Conservation (phyloP, 257 asterid species). For the Rhazya stricta region DNA sequence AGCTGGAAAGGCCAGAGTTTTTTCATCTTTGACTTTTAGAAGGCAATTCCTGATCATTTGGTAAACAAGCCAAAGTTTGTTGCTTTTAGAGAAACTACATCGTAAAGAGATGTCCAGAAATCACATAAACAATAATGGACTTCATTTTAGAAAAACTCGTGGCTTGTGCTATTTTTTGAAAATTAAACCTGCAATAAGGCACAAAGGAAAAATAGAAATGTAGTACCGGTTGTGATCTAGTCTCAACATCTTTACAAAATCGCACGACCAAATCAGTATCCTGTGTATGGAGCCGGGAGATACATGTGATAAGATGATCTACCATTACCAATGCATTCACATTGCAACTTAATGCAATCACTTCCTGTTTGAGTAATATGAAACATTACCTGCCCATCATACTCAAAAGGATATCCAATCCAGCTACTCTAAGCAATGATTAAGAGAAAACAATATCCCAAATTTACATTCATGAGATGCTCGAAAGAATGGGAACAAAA, state of each 20-base stretch:
- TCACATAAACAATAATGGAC: neutral
- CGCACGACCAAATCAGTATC: slow-evolving; percentile 69
- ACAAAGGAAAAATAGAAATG: slow-evolving; percentile 12
- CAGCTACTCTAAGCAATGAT: slow-evolving; percentile 55
- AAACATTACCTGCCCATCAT: slow-evolving; percentile 67
- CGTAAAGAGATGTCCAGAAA: neutral
- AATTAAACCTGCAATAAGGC: neutral
- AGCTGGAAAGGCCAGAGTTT: neutral
- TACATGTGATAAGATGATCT: slow-evolving; percentile 3
- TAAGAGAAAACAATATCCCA: slow-evolving; percentile 37
- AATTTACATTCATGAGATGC: slow-evolving; percentile 4
- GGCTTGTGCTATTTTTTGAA: neutral
- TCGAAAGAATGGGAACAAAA: neutral
- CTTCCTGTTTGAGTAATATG: neutral
- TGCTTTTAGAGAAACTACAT: neutral
- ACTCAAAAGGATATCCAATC: slow-evolving; percentile 69
- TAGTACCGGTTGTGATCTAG: slow-evolving; percentile 64
- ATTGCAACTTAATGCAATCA: neutral
- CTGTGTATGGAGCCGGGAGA: slow-evolving; percentile 34
- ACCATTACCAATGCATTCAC: neutral
- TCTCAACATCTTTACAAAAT: slow-evolving; percentile 89
- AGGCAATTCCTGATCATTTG: neutral
- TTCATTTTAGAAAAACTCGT: neutral
- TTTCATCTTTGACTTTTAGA: neutral
- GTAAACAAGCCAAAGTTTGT: neutral